Percentiles rank a stretch among this genome's conserved stretches.
Evolutionary conservation across 169 alveolate genomes (phyloP).

Genomic region (Eimeria acervulina): DNA sequence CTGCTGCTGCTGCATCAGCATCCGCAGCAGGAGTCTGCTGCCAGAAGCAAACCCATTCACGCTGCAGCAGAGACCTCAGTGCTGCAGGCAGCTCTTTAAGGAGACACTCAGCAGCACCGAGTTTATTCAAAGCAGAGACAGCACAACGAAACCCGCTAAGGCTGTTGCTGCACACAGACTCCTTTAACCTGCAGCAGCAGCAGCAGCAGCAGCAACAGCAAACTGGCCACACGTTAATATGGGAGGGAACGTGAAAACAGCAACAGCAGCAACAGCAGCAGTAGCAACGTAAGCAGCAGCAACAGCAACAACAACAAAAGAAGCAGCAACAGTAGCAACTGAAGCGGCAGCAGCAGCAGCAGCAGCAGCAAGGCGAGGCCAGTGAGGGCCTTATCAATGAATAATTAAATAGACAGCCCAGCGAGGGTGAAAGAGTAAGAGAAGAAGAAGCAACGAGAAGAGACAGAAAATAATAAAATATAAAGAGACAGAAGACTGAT

Average conservation of each 20-base stretch:
- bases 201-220: constrained; percentile 1
- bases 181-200: no score
- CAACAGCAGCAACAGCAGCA: no score
- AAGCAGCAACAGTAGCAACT: background rate
- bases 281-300: no score
- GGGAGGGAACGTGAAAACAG: no score
- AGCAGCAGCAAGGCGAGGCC: constrained; percentile 8
- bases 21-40: background rate
- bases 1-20: constrained; percentile 17
- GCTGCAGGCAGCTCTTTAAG: constrained; percentile 7
- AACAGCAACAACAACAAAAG: background rate
- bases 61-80: background rate
- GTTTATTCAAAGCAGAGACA: constrained; percentile 10
- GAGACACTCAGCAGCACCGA: background rate
- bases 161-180: background rate
- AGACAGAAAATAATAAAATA: no score
- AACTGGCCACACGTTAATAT: no score
- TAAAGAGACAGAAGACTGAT: no score
- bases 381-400: no score
- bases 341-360: background rate
- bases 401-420: background rate
- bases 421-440: no score
- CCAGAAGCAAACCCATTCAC: background rate
- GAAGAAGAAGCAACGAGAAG: no score
- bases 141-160: constrained; percentile 29